Evolutionary conservation across 441 rosid species (phyloP).

Genomic region (Bruguiera hainesii): DNA sequence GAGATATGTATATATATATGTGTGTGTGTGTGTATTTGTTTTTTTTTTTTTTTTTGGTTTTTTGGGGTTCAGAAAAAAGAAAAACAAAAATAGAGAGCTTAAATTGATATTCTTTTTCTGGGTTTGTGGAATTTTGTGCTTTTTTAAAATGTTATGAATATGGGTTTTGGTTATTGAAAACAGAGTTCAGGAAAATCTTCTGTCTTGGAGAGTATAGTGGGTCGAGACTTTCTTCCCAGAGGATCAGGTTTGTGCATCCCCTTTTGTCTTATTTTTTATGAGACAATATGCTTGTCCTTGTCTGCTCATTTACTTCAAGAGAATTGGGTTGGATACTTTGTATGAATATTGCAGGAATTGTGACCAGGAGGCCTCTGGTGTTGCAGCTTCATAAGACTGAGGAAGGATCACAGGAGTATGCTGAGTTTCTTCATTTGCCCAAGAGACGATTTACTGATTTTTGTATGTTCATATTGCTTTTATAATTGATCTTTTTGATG

Average conservation of each 20-base stretch:
- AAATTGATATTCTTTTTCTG: neutral
- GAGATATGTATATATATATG: too few species aligned
- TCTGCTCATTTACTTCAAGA: neutral
- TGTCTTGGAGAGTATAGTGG: conserved; percentile 83
- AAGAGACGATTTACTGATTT: conserved; percentile 63
- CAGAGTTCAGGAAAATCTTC: conserved; percentile 94
- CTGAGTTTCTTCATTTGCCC: conserved; percentile 74
- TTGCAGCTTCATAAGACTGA: conserved; percentile 77
- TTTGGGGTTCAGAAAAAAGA: too few species aligned
- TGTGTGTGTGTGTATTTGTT: too few species aligned
- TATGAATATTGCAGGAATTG: conserved; percentile 53
- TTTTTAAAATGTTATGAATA: conserved; percentile 1
- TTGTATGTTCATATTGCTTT: conserved; percentile 27
- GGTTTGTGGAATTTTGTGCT: neutral
- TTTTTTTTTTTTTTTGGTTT: too few species aligned
- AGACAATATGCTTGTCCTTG: neutral
- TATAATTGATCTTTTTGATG: neutral
- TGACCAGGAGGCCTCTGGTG: conserved; percentile 80
- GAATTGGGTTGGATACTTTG: neutral
- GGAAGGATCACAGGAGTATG: conserved; percentile 57
- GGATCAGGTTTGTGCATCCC: conserved; percentile 60
- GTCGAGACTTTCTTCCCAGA: conserved; percentile 82
- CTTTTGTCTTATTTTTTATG: neutral
- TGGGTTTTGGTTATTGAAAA: conserved; percentile 11
- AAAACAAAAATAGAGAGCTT: neutral